phyloP scores from a whole-genome alignment of 768 basidiomycete genomes.

The Termitomyces sp. region DNA sequence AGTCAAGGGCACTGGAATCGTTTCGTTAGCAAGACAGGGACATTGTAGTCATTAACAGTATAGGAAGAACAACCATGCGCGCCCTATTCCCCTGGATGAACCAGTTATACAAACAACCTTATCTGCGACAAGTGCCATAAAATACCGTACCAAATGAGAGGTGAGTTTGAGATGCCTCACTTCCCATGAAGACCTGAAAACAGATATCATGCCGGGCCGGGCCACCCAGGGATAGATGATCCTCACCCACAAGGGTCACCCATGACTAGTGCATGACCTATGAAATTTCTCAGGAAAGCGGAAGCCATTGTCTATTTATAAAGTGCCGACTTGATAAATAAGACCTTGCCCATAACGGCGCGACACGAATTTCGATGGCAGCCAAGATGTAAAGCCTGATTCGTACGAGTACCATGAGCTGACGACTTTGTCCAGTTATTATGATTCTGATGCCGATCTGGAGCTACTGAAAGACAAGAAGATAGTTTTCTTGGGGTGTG shows the following conservation, averaged over 20 bases:
- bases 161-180: not conserved
- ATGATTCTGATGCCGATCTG: conserved; percentile 58
- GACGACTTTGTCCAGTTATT: conserved; percentile 33
- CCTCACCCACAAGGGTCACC: not conserved
- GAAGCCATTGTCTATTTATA: not conserved
- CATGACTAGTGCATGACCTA: conserved; percentile 3
- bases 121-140: conserved; percentile 38
- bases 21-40: not conserved
- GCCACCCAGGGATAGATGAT: not conserved
- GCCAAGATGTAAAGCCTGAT: conserved; percentile 47
- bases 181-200: not conserved
- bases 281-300: not conserved
- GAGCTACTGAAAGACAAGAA: conserved; percentile 38
- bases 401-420: not conserved
- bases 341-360: no score
- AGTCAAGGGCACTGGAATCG: conserved; percentile 44
- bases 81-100: conserved; percentile 68
- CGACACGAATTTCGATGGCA: conserved; percentile 21
- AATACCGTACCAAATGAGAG: not conserved
- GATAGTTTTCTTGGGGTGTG: conserved; percentile 57
- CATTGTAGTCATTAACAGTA: not conserved
- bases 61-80: conserved; percentile 39
- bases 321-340: not conserved
- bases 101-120: conserved; percentile 72
- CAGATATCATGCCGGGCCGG: not conserved